A percentile compares a stretch with the other conserved stretches of the same genome.
phyloP scores from a whole-genome alignment of 176 grass and related monocot genomes.

The Rhipidocladum racemiflorum region DNA sequence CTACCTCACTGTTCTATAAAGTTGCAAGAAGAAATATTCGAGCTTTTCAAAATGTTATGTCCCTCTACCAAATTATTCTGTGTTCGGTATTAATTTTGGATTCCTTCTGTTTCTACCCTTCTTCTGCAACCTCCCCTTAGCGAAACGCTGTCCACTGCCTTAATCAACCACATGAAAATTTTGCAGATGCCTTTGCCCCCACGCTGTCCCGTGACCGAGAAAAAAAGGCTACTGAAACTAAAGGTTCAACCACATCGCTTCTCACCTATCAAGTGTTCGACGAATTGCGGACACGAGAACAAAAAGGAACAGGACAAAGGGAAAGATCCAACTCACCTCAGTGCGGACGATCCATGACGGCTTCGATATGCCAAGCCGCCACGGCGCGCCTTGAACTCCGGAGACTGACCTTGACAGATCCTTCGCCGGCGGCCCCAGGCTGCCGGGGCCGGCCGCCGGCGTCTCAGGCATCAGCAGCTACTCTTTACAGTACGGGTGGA shows the following conservation, averaged over 20 bases:
- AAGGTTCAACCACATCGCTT: neutral
- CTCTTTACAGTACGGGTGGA: neutral
- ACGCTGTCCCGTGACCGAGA: neutral
- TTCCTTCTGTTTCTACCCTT: neutral
- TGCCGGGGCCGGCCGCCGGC: constrained; percentile 26
- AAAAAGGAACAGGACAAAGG: neutral
- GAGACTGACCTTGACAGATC: neutral
- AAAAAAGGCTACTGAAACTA: neutral
- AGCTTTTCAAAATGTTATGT: neutral
- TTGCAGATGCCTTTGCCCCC: neutral
- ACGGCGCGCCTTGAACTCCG: constrained; percentile 22
- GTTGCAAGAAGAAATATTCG: neutral
- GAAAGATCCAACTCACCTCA: constrained; percentile 40
- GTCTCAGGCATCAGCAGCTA: neutral
- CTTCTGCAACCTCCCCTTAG: neutral
- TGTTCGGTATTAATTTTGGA: neutral
- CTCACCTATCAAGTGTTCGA: neutral
- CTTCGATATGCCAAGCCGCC: constrained; percentile 18
- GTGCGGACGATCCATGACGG: constrained; percentile 67
- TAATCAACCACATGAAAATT: neutral
- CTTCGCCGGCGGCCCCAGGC: constrained; percentile 9
- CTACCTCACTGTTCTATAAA: neutral
- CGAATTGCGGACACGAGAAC: constrained; percentile 14
- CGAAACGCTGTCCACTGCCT: neutral
- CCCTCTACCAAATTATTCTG: neutral